Evolutionary conservation across 139 green algal genomes (phyloP), one percentile per base, ranked within the genome.

Genomic region (Ettlia oleoabundans): DNA sequence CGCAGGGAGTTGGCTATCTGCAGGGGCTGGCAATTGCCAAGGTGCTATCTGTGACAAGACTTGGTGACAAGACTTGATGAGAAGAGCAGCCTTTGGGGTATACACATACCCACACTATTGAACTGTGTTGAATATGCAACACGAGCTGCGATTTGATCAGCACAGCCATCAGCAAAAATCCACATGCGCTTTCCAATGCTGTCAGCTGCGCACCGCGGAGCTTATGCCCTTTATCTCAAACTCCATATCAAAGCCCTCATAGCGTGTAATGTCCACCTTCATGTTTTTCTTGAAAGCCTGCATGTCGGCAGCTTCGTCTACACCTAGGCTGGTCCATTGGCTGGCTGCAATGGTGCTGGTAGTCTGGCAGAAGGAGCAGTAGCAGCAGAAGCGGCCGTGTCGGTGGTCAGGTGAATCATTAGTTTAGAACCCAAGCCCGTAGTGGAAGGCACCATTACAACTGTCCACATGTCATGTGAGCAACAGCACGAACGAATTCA

Each of bases 1-100:
- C 96, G 89, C 63, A 99, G 87, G 6, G 97, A 93, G 83, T 99
- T 99, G 62, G 93, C 97, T 55, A 99, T 15, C 75, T 91, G 30
- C 86, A 62, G 21, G 42, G 43, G 55, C n/a, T n/a, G n/a, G 7
- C 13, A 15, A 28, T 68, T 24, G 18, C 28, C 4, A 33, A n/a
- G n/a, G n/a, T n/a, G n/a, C n/a, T n/a, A n/a, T n/a, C n/a, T n/a
- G n/a, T n/a, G n/a, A n/a, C n/a, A n/a, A n/a, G n/a, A n/a, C n/a
- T n/a, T n/a, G n/a, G n/a, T n/a, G n/a, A n/a, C n/a, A n/a, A n/a
- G n/a, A n/a, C n/a, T n/a, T n/a, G n/a, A n/a, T n/a, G n/a, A n/a
- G n/a, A n/a, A n/a, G n/a, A n/a, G n/a, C n/a, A n/a, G n/a, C n/a
- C n/a, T n/a, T n/a, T n/a, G n/a, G n/a, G n/a, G 30, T 30, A 68